A percentile compares a stretch with the other conserved stretches of the same genome.
Evolutionary conservation across 768 basidiomycete species (phyloP).

Genomic region (Tephrocybe sp.): DNA sequence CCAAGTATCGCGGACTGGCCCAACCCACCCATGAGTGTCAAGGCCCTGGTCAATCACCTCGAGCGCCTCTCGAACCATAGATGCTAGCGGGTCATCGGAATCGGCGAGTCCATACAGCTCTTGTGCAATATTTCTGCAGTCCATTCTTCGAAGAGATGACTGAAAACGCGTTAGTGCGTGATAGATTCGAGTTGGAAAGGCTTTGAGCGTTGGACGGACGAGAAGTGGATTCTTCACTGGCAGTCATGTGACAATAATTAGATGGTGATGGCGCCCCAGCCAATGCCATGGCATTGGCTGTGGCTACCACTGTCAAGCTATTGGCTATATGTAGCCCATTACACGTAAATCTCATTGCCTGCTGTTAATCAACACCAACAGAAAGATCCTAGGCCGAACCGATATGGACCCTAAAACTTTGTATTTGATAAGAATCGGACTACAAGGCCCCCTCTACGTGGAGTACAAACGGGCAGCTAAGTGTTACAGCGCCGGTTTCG

Average conservation of each 20-base stretch:
- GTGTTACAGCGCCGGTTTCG: too few species aligned
- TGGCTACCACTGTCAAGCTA: too few species aligned
- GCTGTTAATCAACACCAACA: too few species aligned
- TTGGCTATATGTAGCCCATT: too few species aligned
- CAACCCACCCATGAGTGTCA: conserved; percentile 76
- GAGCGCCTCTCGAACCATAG: conserved; percentile 73
- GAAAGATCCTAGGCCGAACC: too few species aligned
- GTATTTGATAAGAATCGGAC: too few species aligned
- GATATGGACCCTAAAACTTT: too few species aligned
- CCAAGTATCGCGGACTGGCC: conserved; percentile 9
- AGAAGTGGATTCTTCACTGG: conserved; percentile 5
- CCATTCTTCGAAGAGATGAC: conserved; percentile 29
- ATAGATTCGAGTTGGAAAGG: neutral
- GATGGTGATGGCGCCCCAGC: too few species aligned
- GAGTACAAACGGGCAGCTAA: too few species aligned
- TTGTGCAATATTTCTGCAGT: conserved; percentile 49
- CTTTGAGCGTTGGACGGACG: neutral
- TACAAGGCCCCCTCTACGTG: too few species aligned
- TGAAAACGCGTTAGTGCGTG: conserved; percentile 1
- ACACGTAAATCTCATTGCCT: too few species aligned
- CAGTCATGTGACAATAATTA: conserved; percentile 12
- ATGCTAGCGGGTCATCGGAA: conserved; percentile 52
- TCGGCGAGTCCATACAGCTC: conserved; percentile 63
- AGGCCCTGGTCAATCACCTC: conserved; percentile 78
- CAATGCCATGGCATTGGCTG: too few species aligned